Percentiles rank a stretch among this genome's conserved stretches.
Conservation (phyloP, 2,329 filamentous ascomycete genomes). For the Malbranchea cinnamomea region DNA sequence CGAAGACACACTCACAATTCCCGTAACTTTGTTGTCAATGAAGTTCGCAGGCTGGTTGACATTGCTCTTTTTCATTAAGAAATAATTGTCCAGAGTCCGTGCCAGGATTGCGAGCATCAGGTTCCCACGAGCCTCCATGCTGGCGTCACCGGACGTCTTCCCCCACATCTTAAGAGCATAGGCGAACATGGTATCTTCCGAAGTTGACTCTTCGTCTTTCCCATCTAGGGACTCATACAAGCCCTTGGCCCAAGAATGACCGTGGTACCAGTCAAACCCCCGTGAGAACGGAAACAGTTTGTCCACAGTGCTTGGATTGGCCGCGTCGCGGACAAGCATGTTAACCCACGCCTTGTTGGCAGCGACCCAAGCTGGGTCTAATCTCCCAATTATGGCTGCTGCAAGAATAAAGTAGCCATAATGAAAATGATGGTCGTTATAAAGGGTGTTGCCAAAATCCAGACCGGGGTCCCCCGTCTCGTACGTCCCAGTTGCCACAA, state of each 20-base stretch:
- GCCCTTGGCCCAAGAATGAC: conserved; percentile 76
- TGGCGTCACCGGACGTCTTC: conserved; percentile 53
- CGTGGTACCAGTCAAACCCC: conserved; percentile 85
- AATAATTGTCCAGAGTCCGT: conserved; percentile 63
- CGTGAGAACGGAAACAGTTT: conserved; percentile 67
- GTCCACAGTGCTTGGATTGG: conserved; percentile 60
- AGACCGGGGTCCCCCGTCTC: conserved; percentile 49
- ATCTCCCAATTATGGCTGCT: conserved; percentile 64
- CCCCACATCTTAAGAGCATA: conserved; percentile 96
- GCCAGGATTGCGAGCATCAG: conserved; percentile 69
- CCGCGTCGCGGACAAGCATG: conserved; percentile 64
- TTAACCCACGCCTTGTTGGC: conserved; percentile 70
- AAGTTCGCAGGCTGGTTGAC: conserved; percentile 59
- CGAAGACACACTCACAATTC: conserved; percentile 30
- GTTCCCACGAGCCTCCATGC: conserved; percentile 70
- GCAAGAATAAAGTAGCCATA: conserved; percentile 79
- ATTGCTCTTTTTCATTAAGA: conserved; percentile 61
- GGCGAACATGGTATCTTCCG: conserved; percentile 75
- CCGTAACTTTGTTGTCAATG: conserved; percentile 58
- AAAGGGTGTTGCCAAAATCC: conserved; percentile 83
- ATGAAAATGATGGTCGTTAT: conserved; percentile 50
- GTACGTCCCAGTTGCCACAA: conserved; percentile 65
- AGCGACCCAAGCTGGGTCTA: conserved; percentile 61
- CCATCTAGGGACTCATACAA: conserved; percentile 39
- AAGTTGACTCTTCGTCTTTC: conserved; percentile 59